Conservation (phyloP, 176 grass and related monocot genomes). For the Tuctoria greenei region DNA sequence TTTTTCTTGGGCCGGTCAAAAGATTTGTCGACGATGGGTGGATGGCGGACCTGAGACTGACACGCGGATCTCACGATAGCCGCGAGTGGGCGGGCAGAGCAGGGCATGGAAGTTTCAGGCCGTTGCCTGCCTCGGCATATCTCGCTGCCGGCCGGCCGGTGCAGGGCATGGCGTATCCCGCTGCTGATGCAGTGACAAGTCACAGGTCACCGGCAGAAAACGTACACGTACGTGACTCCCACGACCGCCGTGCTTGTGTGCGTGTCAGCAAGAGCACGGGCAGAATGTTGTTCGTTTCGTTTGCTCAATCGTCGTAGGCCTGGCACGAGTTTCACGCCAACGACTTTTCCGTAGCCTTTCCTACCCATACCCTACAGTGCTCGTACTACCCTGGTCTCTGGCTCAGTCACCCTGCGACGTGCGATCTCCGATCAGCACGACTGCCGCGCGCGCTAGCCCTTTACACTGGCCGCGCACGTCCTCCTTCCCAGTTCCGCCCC, state of each 20-base stretch:
- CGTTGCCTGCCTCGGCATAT: conserved; percentile 21
- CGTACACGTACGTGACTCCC: conserved; percentile 10
- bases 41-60: neutral
- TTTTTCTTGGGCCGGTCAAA: neutral
- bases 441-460: neutral
- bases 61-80: conserved; percentile 17
- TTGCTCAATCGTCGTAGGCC: neutral
- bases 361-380: too few relatives aligned
- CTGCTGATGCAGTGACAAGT: neutral
- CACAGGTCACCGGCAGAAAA: neutral
- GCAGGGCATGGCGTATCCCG: conserved; percentile 17
- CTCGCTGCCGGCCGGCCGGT: conserved; percentile 14
- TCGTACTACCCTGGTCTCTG: neutral
- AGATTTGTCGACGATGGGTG: conserved; percentile 25
- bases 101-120: conserved; percentile 47
- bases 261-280: neutral
- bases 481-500: neutral
- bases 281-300: neutral
- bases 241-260: neutral
- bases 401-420: neutral
- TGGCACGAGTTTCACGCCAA: neutral
- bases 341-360: neutral
- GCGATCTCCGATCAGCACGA: neutral
- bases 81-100: conserved; percentile 25
- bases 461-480: neutral